Percentiles rank a stretch among this genome's conserved stretches.
Conservation (phyloP, 495 filamentous ascomycete genomes). For the Penicillium silybi region DNA sequence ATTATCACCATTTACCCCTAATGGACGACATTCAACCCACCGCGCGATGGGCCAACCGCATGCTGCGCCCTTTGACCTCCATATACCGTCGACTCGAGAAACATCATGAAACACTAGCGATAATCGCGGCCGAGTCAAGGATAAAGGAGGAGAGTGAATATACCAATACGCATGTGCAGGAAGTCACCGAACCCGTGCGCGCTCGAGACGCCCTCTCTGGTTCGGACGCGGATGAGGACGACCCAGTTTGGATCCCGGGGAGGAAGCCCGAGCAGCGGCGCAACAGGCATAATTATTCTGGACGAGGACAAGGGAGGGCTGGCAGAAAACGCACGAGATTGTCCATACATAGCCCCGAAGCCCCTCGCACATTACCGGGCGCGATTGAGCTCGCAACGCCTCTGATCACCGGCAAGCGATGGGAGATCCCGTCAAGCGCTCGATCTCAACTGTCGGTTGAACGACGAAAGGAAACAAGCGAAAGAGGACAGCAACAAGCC, state of each 20-base stretch:
- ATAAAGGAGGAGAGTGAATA: slow-evolving; percentile 11
- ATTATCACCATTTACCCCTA: not conserved
- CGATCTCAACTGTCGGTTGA: slow-evolving; percentile 8
- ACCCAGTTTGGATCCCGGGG: slow-evolving; percentile 45
- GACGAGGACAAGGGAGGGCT: slow-evolving; percentile 23
- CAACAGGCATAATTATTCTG: slow-evolving; percentile 37
- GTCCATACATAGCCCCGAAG: slow-evolving; percentile 38
- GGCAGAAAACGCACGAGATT: slow-evolving; percentile 26
- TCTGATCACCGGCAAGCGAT: slow-evolving; percentile 38
- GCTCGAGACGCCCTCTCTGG: slow-evolving; percentile 13
- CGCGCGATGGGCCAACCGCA: slow-evolving; percentile 47
- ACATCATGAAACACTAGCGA: slow-evolving; percentile 37
- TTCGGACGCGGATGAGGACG: slow-evolving; percentile 39
- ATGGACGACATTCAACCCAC: slow-evolving; percentile 45
- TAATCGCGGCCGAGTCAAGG: slow-evolving; percentile 28
- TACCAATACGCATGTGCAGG: not conserved
- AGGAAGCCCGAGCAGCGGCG: slow-evolving; percentile 32
- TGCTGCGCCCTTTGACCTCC: slow-evolving; percentile 44
- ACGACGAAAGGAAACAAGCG: not conserved
- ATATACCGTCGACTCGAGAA: slow-evolving; percentile 45
- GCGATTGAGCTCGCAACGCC: slow-evolving; percentile 46
- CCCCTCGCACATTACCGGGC: slow-evolving; percentile 37
- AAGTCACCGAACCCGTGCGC: not conserved
- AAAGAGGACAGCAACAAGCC: slow-evolving; percentile 5
- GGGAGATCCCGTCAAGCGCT: slow-evolving; percentile 17